Conservation (phyloP, 345 rosid genomes). For the Schrenkiella parvula region DNA sequence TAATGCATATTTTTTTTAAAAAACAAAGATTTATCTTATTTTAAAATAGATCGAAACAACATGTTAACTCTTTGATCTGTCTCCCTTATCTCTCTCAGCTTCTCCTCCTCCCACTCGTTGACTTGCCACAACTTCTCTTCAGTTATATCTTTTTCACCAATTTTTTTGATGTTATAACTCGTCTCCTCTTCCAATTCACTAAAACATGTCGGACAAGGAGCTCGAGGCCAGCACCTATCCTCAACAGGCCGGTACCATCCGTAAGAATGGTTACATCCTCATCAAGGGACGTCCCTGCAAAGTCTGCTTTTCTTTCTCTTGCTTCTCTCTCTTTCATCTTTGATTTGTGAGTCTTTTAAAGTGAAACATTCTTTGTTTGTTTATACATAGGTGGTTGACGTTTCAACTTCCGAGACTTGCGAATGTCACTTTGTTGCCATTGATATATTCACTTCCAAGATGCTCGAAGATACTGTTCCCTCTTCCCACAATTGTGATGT, state of each 20-base stretch:
- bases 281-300: neutral
- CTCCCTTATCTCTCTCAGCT: too few relatives aligned
- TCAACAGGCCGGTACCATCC: neutral
- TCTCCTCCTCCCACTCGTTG: too few relatives aligned
- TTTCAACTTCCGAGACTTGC: neutral
- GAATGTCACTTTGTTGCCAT: neutral
- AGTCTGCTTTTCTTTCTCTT: neutral
- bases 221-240: neutral
- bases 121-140: too few relatives aligned
- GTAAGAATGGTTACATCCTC: neutral
- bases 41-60: too few relatives aligned
- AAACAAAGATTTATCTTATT: too few relatives aligned
- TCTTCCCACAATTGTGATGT: neutral
- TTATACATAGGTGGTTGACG: neutral
- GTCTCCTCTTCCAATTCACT: too few relatives aligned
- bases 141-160: too few relatives aligned
- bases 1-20: too few relatives aligned
- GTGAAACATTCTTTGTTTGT: neutral
- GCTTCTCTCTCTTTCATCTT: neutral
- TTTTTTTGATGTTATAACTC: too few relatives aligned
- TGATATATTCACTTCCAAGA: neutral
- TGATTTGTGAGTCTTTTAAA: neutral
- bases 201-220: neutral
- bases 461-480: neutral
- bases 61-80: too few relatives aligned